Evolutionary conservation across 345 rosid species (phyloP).

Genomic region (Rhodamnia argentea): DNA sequence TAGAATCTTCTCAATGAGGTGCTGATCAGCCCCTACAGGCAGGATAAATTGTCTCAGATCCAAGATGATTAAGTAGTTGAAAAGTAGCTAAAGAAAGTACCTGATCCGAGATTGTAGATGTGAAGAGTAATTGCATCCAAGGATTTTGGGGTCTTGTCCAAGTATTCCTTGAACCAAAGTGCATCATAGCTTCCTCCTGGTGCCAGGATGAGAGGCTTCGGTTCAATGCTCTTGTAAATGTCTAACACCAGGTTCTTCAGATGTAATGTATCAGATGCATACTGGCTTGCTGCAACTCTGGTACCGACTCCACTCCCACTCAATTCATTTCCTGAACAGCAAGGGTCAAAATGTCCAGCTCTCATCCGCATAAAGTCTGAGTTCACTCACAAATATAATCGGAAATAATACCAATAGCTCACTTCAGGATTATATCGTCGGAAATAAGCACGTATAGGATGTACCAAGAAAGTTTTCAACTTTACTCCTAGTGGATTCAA

Average conservation of each 20-base stretch:
- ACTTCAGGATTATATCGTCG: neutral
- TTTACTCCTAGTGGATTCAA: neutral
- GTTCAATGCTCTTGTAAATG: slow-evolving; percentile 26
- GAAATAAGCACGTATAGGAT: neutral
- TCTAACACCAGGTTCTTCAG: slow-evolving; percentile 33
- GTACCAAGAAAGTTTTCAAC: neutral
- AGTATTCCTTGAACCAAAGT: slow-evolving; percentile 55
- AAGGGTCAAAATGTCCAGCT: neutral
- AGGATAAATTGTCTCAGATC: neutral
- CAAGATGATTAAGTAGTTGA: neutral
- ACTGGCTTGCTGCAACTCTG: slow-evolving; percentile 59
- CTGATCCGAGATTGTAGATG: slow-evolving; percentile 93
- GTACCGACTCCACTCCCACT: slow-evolving; percentile 72
- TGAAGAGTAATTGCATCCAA: slow-evolving; percentile 60
- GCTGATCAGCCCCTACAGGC: slow-evolving; percentile 48
- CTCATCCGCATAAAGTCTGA: too few species aligned
- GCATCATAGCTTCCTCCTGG: slow-evolving; percentile 85
- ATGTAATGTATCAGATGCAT: slow-evolving; percentile 56
- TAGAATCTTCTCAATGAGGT: slow-evolving; percentile 56
- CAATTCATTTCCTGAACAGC: slow-evolving; percentile 72
- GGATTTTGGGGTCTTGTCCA: slow-evolving; percentile 35
- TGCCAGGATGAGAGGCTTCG: slow-evolving; percentile 58
- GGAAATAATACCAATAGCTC: neutral
- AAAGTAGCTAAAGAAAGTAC: slow-evolving; percentile 17
- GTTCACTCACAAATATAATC: neutral